These are phyloP conservation scores for Penicillium parvum DNA, from an alignment of 495 filamentous ascomycete species.

Conservation along the genomic window DNA sequence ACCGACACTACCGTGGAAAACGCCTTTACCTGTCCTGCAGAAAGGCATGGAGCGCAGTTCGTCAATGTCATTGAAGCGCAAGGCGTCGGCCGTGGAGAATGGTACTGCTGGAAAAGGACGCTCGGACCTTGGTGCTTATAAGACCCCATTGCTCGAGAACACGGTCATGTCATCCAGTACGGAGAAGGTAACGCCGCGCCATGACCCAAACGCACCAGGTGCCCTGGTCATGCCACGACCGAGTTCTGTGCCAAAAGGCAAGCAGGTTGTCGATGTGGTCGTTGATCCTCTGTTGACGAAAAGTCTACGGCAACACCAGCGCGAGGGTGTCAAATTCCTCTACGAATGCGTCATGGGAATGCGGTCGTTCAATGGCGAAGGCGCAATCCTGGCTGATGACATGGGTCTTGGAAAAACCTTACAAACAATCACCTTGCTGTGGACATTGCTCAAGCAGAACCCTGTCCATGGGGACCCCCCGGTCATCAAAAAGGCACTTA, in stretches of 20 bases:
- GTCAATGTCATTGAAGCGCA: conserved; percentile 15
- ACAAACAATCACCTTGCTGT: conserved; percentile 73
- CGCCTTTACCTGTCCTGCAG: conserved; percentile 15
- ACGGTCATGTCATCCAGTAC: conserved; percentile 44
- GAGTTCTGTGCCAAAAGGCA: conserved; percentile 52
- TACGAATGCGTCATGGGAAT: conserved; percentile 87
- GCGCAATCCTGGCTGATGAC: conserved; percentile 76
- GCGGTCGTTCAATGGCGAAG: conserved; percentile 64
- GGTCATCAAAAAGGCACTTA: conserved; percentile 72
- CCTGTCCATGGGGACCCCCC: conserved; percentile 58
- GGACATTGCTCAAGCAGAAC: conserved; percentile 80
- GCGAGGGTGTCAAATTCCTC: conserved; percentile 71
- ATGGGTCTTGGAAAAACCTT: conserved; percentile 82
- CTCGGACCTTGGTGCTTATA: conserved; percentile 44
- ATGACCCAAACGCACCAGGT: conserved; percentile 57
- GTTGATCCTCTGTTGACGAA: conserved; percentile 67
- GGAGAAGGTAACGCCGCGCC: conserved; percentile 54
- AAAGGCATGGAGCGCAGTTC: conserved; percentile 7
- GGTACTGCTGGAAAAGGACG: conserved; percentile 21
- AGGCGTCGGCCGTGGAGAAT: conserved; percentile 11
- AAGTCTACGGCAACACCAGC: conserved; percentile 68
- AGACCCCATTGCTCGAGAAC: conserved; percentile 55
- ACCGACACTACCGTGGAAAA: conserved; percentile 17
- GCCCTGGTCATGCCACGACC: conserved; percentile 71
- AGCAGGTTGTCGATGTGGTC: conserved; percentile 73